Percentiles rank a stretch among this genome's conserved stretches.
These are phyloP conservation scores for Colletotrichum neosansevieriae DNA, from an alignment of 2,329 filamentous ascomycete genomes.

Conservation along the genomic window DNA sequence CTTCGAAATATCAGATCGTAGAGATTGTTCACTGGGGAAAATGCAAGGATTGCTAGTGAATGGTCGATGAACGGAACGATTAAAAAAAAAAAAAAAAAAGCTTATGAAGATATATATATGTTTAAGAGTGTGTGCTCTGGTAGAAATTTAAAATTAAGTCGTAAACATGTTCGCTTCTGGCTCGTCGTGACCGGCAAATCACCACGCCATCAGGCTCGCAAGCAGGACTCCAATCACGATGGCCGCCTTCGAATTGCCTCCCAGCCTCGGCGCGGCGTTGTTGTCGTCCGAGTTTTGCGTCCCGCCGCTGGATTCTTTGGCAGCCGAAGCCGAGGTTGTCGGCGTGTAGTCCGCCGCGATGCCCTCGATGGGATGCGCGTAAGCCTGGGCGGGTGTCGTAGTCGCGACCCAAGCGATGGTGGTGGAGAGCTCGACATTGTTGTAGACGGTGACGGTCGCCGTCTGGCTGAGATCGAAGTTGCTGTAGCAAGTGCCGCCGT, in stretches of 20 bases:
- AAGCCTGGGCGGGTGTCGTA: constrained; percentile 35
- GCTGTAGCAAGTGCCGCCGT: constrained; percentile 37
- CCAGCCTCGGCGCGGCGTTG: constrained; percentile 18
- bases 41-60: too few relatives aligned
- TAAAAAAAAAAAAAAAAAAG: too few relatives aligned
- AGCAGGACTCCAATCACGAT: constrained; percentile 26
- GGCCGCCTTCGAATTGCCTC: constrained; percentile 32
- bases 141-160: constrained; percentile 10
- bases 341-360: constrained; percentile 36
- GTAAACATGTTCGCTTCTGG: constrained; percentile 4
- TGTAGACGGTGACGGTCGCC: constrained; percentile 38
- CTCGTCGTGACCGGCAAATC: not conserved
- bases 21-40: too few relatives aligned
- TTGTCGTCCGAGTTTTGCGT: constrained; percentile 30
- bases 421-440: constrained; percentile 28
- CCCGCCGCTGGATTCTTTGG: not conserved
- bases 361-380: constrained; percentile 36
- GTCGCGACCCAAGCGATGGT: constrained; percentile 32
- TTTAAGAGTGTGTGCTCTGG: constrained; percentile 1
- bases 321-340: not conserved
- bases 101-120: not conserved
- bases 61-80: too few relatives aligned
- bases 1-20: too few relatives aligned
- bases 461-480: constrained; percentile 34
- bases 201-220: constrained; percentile 30